These are phyloP conservation scores for Acanthamoeba royreba DNA, from an alignment of 208 protist genomes.

Conservation along the genomic window DNA sequence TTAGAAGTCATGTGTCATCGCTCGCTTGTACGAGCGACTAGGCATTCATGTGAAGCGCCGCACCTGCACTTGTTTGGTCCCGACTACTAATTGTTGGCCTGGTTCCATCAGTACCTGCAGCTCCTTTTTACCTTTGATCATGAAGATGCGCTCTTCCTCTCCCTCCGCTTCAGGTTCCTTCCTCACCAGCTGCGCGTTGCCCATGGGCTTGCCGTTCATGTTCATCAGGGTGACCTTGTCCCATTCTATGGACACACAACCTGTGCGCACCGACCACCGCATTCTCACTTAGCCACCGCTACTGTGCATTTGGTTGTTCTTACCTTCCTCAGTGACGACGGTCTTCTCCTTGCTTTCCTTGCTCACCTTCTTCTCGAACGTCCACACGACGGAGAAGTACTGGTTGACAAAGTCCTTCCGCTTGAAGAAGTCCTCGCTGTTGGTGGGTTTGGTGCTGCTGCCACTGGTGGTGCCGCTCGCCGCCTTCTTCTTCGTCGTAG, in stretches of 20 bases:
- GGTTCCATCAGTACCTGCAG: not conserved
- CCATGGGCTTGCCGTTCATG: slow-evolving; percentile 28
- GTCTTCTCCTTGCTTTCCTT: slow-evolving; percentile 10
- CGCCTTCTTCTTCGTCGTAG: not conserved
- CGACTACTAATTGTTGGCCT: not conserved
- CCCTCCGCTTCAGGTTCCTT: too few relatives aligned
- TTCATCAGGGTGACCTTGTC: not conserved
- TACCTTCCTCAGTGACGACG: not conserved
- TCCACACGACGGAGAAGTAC: not conserved
- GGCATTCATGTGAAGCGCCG: too few relatives aligned
- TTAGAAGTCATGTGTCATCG: too few relatives aligned
- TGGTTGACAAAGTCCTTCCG: not conserved
- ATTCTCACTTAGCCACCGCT: not conserved
- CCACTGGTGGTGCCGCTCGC: too few relatives aligned
- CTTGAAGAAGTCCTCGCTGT: slow-evolving; percentile 8
- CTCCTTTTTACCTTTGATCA: slow-evolving; percentile 3
- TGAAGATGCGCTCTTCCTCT: not conserved
- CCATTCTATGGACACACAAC: not conserved
- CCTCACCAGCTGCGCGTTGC: not conserved
- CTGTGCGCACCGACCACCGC: not conserved
- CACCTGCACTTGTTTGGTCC: slow-evolving; percentile 11
- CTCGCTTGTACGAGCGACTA: too few relatives aligned
- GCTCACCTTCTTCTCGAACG: not conserved
- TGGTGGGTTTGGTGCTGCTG: not conserved
- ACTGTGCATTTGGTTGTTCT: too few relatives aligned